These are phyloP conservation scores for Hypoxylon sp. DNA, from an alignment of 2,329 filamentous ascomycete species.

Conservation along the genomic window DNA sequence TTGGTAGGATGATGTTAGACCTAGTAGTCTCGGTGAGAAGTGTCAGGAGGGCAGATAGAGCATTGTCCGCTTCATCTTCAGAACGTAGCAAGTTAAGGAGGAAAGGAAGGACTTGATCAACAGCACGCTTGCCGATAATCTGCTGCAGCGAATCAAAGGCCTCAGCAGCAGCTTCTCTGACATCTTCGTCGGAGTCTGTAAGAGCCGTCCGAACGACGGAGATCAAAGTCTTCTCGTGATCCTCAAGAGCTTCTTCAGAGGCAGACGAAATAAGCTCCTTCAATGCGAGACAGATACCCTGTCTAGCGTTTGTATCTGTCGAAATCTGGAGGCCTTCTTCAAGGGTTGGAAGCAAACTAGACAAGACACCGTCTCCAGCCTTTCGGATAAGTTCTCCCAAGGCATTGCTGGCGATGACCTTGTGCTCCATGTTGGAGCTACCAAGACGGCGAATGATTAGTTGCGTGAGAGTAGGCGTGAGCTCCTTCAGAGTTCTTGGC, in stretches of 20 bases:
- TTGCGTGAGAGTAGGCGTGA: conserved; percentile 94
- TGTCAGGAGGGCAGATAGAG: conserved; percentile 91
- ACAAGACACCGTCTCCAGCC: conserved; percentile 92
- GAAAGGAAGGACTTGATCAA: conserved; percentile 95
- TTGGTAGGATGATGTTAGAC: conserved; percentile 96
- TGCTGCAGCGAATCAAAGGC: conserved; percentile 96
- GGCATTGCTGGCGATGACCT: conserved; percentile 97
- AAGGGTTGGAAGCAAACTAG: conserved; percentile 88
- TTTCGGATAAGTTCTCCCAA: conserved; percentile 97
- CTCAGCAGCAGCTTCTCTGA: conserved; percentile 95
- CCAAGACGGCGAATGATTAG: conserved; percentile 94
- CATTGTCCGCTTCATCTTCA: conserved; percentile 90
- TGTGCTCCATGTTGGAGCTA: conserved; percentile 98
- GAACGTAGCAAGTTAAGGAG: conserved; percentile 90
- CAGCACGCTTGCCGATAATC: conserved; percentile 91
- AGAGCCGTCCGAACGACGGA: conserved; percentile 93
- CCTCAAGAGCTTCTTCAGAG: conserved; percentile 88
- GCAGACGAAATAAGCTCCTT: conserved; percentile 94
- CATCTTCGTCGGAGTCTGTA: conserved; percentile 89
- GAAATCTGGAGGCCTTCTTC: conserved; percentile 91
- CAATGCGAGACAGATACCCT: conserved; percentile 97
- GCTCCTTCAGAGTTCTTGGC: conserved; percentile 92
- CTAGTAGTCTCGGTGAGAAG: conserved; percentile 93
- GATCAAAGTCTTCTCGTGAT: conserved; percentile 95
- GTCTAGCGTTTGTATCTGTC: conserved; percentile 91